A percentile compares a stretch with the other conserved stretches of the same genome.
These are phyloP conservation scores for Irineochytrium annulatum DNA, from an alignment of 192 early-diverging fungal species.

Conservation along the genomic window DNA sequence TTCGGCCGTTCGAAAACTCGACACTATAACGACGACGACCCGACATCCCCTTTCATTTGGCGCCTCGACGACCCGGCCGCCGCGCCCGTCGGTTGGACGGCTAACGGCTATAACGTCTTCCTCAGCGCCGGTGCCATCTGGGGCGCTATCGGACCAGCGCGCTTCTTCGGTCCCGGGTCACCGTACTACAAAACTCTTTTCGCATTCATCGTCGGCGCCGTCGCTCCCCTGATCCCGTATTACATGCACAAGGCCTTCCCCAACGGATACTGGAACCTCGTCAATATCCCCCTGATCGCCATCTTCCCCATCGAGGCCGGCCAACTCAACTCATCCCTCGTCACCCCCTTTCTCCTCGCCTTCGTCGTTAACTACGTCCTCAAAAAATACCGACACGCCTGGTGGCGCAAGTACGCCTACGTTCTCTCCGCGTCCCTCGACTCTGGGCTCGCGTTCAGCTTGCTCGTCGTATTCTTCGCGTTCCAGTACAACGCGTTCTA, in stretches of 20 bases:
- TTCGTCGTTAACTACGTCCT: conserved; percentile 13
- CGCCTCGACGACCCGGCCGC: background rate
- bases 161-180: conserved; percentile 50
- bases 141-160: conserved; percentile 65
- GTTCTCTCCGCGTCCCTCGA: conserved; percentile 58
- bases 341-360: conserved; percentile 17
- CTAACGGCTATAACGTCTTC: conserved; percentile 42
- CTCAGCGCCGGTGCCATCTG: conserved; percentile 64
- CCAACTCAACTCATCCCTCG: background rate
- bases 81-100: conserved; percentile 1
- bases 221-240: conserved; percentile 31
- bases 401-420: conserved; percentile 68
- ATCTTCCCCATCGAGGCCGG: conserved; percentile 6
- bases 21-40: no score
- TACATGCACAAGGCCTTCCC: conserved; percentile 35
- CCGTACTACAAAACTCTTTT: conserved; percentile 20
- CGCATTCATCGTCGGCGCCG: conserved; percentile 19
- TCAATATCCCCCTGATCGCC: conserved; percentile 19
- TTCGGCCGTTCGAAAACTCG: background rate
- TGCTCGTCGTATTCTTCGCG: conserved; percentile 19
- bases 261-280: conserved; percentile 2
- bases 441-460: conserved; percentile 46
- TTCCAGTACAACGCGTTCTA: background rate
- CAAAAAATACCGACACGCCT: conserved; percentile 14
- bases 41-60: no score